Conservation (phyloP, 2,329 filamentous ascomycete species). For the Pseudogymnoascus sp. region DNA sequence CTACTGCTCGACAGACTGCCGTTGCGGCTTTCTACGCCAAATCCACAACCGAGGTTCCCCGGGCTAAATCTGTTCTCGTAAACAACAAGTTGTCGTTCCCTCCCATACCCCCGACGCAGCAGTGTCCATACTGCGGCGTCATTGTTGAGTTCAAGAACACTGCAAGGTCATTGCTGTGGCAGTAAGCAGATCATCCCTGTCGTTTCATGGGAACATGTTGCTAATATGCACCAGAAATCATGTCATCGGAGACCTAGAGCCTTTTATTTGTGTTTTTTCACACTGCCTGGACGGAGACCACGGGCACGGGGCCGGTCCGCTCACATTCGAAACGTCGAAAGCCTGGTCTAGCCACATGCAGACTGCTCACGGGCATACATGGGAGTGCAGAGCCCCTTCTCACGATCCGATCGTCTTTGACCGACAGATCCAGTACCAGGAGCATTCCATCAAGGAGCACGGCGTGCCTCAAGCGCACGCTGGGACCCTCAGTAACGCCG, state of each 20-base stretch:
- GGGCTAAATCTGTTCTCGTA: conserved; percentile 20
- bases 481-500: conserved; percentile 22
- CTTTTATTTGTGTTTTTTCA: conserved; percentile 13
- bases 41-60: conserved; percentile 18
- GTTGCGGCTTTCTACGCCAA: conserved; percentile 19
- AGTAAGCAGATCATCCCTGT: conserved; percentile 13
- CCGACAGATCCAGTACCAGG: conserved; percentile 22
- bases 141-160: conserved; percentile 17
- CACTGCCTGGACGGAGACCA: conserved; percentile 10
- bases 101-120: conserved; percentile 14
- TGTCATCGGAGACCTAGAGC: conserved; percentile 19
- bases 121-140: conserved; percentile 22
- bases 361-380: conserved; percentile 25
- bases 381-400: conserved; percentile 27
- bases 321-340: conserved; percentile 21
- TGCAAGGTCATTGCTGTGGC: conserved; percentile 16
- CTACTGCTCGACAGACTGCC: conserved; percentile 22
- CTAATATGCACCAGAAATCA: conserved; percentile 16
- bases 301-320: conserved; percentile 11
- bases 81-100: conserved; percentile 22
- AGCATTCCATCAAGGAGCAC: conserved; percentile 24
- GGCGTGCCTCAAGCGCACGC: conserved; percentile 3
- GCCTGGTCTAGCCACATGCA: conserved; percentile 22
- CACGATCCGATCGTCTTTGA: conserved; percentile 25
- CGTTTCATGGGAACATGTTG: conserved; percentile 4